Evolutionary conservation across 345 rosid species (phyloP).

Genomic region (Euphorbia peplus): DNA sequence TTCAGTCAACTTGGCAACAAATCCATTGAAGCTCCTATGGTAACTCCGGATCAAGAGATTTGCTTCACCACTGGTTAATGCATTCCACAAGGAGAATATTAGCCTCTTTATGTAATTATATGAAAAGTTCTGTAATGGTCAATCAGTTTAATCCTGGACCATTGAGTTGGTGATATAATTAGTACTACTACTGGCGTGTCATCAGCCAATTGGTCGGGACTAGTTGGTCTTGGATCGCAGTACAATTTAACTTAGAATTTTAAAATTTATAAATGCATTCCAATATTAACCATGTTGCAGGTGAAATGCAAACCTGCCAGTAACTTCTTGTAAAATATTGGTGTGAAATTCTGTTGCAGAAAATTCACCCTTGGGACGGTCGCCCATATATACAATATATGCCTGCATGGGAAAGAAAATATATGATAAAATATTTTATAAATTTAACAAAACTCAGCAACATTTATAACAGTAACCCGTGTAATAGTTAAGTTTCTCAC

Average conservation of each 20-base stretch:
- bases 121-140: too few species aligned
- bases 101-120: background rate
- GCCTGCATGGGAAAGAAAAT: conserved; percentile 23
- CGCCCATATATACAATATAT: conserved; percentile 53
- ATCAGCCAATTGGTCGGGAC: too few species aligned
- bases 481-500: too few species aligned
- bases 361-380: conserved; percentile 35
- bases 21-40: conserved; percentile 50
- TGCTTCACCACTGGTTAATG: conserved; percentile 29
- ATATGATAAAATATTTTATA: background rate
- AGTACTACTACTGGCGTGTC: too few species aligned
- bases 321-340: conserved; percentile 38
- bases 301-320: conserved; percentile 26
- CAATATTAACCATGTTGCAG: too few species aligned
- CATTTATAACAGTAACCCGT: too few species aligned
- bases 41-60: conserved; percentile 43
- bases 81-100: background rate
- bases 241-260: background rate
- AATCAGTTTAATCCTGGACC: too few species aligned
- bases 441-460: too few species aligned
- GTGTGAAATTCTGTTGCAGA: conserved; percentile 37
- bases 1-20: conserved; percentile 44
- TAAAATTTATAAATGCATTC: background rate
- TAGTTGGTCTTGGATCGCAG: too few species aligned
- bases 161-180: too few species aligned